Evolutionary conservation across 1,284 basidiomycete species (phyloP).

Genomic region (Salmacisia buchloeana): DNA sequence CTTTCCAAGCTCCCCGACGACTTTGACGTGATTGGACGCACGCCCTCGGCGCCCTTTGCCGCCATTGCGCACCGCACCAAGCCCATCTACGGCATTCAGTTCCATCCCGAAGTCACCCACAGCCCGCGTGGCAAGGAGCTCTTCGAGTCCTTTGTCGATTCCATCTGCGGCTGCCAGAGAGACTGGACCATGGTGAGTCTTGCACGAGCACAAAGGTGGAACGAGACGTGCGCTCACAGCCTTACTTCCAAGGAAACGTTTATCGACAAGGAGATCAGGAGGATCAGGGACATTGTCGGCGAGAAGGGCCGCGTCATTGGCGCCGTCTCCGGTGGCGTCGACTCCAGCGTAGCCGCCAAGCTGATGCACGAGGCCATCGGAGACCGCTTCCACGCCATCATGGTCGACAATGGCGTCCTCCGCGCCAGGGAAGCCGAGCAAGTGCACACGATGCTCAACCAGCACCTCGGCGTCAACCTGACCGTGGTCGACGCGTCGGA

Average conservation of each 20-base stretch:
- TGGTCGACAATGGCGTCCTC: slow-evolving; percentile 98
- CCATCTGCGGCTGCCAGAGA: slow-evolving; percentile 71
- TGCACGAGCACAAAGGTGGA: background rate
- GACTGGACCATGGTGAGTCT: slow-evolving; percentile 83
- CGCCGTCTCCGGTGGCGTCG: slow-evolving; percentile 94
- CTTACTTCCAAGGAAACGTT: slow-evolving; percentile 64
- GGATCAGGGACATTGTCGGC: slow-evolving; percentile 92
- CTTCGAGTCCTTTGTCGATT: slow-evolving; percentile 76
- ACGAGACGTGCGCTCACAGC: background rate
- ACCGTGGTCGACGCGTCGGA: slow-evolving; percentile 93
- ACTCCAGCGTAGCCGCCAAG: slow-evolving; percentile 96
- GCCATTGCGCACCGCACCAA: slow-evolving; percentile 86
- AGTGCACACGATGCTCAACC: slow-evolving; percentile 91
- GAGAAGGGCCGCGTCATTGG: slow-evolving; percentile 92
- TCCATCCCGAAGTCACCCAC: slow-evolving; percentile 98
- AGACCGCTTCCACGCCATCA: slow-evolving; percentile 92
- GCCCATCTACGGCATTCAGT: slow-evolving; percentile 93
- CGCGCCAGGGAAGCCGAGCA: slow-evolving; percentile 84
- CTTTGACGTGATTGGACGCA: slow-evolving; percentile 84
- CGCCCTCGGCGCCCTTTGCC: slow-evolving; percentile 81
- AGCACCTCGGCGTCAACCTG: slow-evolving; percentile 90
- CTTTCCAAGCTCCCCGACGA: slow-evolving; percentile 72
- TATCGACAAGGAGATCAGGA: slow-evolving; percentile 90
- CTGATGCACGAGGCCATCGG: slow-evolving; percentile 99
- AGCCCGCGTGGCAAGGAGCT: slow-evolving; percentile 84